Evolutionary conservation across 768 basidiomycete species (phyloP), one percentile per base, ranked within the genome.

Genomic region (Leccinum aurantiacum): DNA sequence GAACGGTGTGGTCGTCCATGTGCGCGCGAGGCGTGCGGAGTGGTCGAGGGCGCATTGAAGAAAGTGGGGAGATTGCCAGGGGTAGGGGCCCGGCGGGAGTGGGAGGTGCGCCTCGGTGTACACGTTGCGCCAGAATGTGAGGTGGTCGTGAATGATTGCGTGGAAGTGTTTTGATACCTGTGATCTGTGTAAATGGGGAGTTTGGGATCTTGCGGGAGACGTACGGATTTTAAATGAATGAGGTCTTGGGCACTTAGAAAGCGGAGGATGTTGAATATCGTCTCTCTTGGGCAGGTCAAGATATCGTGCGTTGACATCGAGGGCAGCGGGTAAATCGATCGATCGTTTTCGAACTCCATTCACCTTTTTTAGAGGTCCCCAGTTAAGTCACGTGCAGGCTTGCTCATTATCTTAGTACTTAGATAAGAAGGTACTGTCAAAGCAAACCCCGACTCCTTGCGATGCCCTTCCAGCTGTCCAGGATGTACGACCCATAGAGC

Each of bases 391-490:
- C 31, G 31, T 31, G 31, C 31, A 27, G 27, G 27, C 27, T 27
- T 27, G 27, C 27, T 27, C 24, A 24, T 24, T 27, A 27, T 27
- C 27, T 27, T 8, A 27, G 27, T 27, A 8, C 8, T 9, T 2
- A 29, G 29, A 29, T 29, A 29, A 29, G 9, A 29, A 9, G 29
- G 29, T 29, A 29, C 29, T 29, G 31, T 33, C 31, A 33, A 33
- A 33, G 46, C 11, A 88, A 65, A 15, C 89, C 89, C 49, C 80
- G 81, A 65, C 90, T 92, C 67, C 82, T 88, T 49, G 83, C 73
- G 52, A 93, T 90, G 6, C 87, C 87, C 53, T 75, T 78, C 85
- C 89, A 91, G 68, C 90, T 90, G 61, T 82, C 22, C 11, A 81
- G 67, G 24, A 92, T 69, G 62, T 90, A 93, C 2, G 76, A 72